phyloP scores from a whole-genome alignment of 1,284 basidiomycete species.

The Veloboletus limbatus region DNA sequence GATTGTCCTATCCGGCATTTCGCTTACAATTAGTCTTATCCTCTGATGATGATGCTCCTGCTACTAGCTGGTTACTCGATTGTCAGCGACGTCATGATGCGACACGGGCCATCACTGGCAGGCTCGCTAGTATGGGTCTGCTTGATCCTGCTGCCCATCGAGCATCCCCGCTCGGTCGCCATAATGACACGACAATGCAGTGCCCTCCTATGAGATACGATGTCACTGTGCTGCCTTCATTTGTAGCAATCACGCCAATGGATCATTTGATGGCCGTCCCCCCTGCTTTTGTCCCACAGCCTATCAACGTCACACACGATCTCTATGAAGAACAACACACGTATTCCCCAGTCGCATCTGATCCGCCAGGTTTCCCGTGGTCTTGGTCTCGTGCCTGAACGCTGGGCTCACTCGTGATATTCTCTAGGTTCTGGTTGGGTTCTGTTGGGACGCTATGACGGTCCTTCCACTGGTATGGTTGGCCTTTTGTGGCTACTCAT shows the following conservation, averaged over 20 bases:
- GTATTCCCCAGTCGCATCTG: neutral
- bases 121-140: neutral
- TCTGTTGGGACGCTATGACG: neutral
- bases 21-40: too few species aligned
- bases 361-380: slow-evolving; percentile 6
- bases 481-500: slow-evolving; percentile 7
- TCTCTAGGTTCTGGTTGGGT: neutral
- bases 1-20: too few species aligned
- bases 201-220: slow-evolving; percentile 16
- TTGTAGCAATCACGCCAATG: neutral
- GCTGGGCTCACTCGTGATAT: neutral
- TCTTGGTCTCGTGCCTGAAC: neutral
- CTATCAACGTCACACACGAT: slow-evolving; percentile 2
- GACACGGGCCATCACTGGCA: too few species aligned
- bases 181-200: neutral
- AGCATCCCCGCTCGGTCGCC: neutral
- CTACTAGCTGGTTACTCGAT: too few species aligned
- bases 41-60: too few species aligned
- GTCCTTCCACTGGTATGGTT: neutral
- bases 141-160: neutral
- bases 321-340: neutral
- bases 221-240: neutral
- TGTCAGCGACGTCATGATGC: too few species aligned
- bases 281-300: neutral
- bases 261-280: neutral